Percentiles rank a stretch among this genome's conserved stretches.
Evolutionary conservation across 805 yeast genomes (phyloP).

Genomic region (Nakazawaea molendinolei): DNA sequence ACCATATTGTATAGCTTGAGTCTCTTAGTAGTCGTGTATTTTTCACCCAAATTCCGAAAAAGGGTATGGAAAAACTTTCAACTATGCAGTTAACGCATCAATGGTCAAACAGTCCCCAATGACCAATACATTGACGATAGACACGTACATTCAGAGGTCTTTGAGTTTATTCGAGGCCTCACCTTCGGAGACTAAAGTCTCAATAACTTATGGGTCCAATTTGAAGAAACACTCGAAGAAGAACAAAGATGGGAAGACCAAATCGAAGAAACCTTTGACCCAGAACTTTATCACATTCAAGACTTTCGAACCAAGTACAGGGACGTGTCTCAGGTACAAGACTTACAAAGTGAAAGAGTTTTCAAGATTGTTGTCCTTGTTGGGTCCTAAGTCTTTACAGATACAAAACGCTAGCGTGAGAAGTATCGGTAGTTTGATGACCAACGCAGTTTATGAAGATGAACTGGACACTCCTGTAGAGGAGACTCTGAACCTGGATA

Average conservation of each 20-base stretch:
- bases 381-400: slow-evolving; percentile 64
- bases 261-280: slow-evolving; percentile 13
- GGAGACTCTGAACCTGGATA: background rate
- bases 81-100: background rate
- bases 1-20: too few species aligned
- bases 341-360: slow-evolving; percentile 68
- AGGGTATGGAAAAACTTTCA: background rate
- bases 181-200: slow-evolving; percentile 23
- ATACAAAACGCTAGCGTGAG: slow-evolving; percentile 19
- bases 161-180: slow-evolving; percentile 21
- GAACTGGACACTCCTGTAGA: background rate
- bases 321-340: slow-evolving; percentile 50
- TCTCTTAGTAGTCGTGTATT: background rate
- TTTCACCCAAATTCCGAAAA: background rate
- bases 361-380: slow-evolving; percentile 59
- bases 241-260: slow-evolving; percentile 14
- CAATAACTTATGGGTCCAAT: slow-evolving; percentile 22
- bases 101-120: background rate
- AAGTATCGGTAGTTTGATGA: slow-evolving; percentile 11
- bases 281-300: slow-evolving; percentile 41
- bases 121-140: slow-evolving; percentile 15
- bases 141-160: slow-evolving; percentile 24
- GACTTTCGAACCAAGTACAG: slow-evolving; percentile 57
- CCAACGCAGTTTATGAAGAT: slow-evolving; percentile 5
- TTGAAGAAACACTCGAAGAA: slow-evolving; percentile 20